phyloP scores from a whole-genome alignment of 768 basidiomycete genomes.

The Pisolithus orientalis region DNA sequence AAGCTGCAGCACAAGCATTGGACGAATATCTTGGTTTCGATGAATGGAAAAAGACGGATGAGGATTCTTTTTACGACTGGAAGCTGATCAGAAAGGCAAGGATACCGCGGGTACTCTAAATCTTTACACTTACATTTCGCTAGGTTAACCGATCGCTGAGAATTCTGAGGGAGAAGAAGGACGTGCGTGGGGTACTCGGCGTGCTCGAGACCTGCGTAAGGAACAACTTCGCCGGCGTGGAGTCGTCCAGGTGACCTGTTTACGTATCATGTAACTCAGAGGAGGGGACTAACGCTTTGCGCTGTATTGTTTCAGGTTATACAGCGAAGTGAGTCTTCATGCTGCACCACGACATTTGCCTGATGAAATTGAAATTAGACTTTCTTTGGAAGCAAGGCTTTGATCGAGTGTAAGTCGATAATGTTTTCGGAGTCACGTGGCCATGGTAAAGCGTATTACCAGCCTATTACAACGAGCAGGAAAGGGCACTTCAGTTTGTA shows the following conservation, averaged over 20 bases:
- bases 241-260: constrained; percentile 60
- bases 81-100: constrained; percentile 70
- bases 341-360: constrained; percentile 2
- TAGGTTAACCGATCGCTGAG: constrained; percentile 72
- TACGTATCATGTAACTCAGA: neutral
- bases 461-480: constrained; percentile 82
- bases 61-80: constrained; percentile 91
- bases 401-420: constrained; percentile 67
- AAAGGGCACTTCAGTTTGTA: constrained; percentile 68
- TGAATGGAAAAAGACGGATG: constrained; percentile 85
- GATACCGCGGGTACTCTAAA: neutral
- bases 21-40: constrained; percentile 83
- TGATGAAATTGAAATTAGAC: constrained; percentile 46
- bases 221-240: constrained; percentile 89
- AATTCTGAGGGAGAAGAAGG: constrained; percentile 64
- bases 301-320: constrained; percentile 48
- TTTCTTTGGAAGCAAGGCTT: constrained; percentile 83
- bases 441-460: constrained; percentile 3
- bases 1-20: constrained; percentile 64
- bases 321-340: constrained; percentile 61
- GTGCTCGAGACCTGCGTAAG: constrained; percentile 89
- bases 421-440: neutral
- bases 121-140: neutral
- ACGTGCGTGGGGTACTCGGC: constrained; percentile 81
- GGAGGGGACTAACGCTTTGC: neutral